phyloP scores from a whole-genome alignment of 2,329 filamentous ascomycete species.

The Cytospora piceae region DNA sequence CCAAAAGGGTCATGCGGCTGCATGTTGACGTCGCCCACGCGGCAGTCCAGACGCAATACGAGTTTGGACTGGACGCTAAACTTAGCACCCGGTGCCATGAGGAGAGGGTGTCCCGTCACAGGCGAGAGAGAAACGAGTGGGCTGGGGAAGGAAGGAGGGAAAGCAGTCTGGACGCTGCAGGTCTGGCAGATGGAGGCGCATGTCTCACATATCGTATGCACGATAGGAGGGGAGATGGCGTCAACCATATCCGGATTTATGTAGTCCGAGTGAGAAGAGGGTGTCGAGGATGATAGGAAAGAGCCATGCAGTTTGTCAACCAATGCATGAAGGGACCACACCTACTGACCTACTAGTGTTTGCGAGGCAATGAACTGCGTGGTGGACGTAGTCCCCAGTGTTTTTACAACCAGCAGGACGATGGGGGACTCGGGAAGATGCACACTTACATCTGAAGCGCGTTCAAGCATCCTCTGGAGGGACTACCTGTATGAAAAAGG shows the following conservation, averaged over 20 bases:
- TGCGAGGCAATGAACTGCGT: background rate
- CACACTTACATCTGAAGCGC: conserved; percentile 5
- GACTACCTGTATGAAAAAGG: background rate
- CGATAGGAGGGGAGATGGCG: background rate
- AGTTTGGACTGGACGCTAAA: background rate
- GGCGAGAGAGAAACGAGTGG: background rate
- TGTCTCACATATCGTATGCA: conserved; percentile 10
- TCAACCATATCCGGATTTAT: background rate
- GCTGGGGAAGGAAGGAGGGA: background rate
- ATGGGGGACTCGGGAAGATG: conserved; percentile 13
- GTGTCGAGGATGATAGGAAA: conserved; percentile 5
- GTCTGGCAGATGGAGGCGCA: conserved; percentile 8
- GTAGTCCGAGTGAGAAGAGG: background rate
- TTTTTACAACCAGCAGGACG: background rate
- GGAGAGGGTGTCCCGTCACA: background rate
- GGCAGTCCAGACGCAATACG: conserved; percentile 6
- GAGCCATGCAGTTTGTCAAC: conserved; percentile 2
- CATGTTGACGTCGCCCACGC: conserved; percentile 8
- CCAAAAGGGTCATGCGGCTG: conserved; percentile 12
- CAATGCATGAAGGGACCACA: background rate
- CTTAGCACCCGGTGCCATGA: background rate
- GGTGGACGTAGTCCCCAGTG: background rate
- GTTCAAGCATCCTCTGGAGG: background rate
- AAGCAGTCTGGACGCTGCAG: background rate
- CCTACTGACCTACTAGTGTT: too few relatives aligned